Conservation (phyloP, 1,139 yeast species). For the Hyphopichia fennica region DNA sequence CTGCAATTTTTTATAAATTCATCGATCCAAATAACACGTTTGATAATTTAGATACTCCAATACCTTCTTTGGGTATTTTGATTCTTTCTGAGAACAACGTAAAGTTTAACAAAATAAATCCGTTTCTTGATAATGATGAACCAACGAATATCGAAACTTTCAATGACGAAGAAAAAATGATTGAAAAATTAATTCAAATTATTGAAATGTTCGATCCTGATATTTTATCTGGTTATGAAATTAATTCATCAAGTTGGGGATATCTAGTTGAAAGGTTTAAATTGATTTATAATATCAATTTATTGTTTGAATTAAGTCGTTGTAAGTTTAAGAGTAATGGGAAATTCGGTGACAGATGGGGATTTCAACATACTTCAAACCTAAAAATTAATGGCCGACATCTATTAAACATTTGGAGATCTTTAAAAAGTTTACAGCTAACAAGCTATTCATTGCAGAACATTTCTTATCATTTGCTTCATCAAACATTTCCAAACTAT, state of each 20-base stretch:
- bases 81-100: conserved; percentile 7
- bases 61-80: conserved; percentile 27
- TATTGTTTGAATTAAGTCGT: conserved; percentile 46
- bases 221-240: conserved; percentile 80
- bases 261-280: conserved; percentile 70
- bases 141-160: conserved; percentile 27
- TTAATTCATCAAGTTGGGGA: conserved; percentile 86
- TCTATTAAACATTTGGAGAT: conserved; percentile 81
- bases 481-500: conserved; percentile 65
- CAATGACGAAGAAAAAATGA: conserved; percentile 54
- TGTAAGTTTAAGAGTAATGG: conserved; percentile 49
- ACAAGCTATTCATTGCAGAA: conserved; percentile 77
- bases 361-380: conserved; percentile 73
- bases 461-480: conserved; percentile 66
- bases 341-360: conserved; percentile 75
- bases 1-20: conserved; percentile 62
- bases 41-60: conserved; percentile 2
- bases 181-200: conserved; percentile 53
- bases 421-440: conserved; percentile 57
- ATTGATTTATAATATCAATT: conserved; percentile 46
- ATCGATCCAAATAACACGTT: conserved; percentile 45
- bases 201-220: conserved; percentile 80
- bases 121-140: conserved; percentile 6
- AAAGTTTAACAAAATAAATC: conserved; percentile 7
- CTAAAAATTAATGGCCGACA: conserved; percentile 77